Evolutionary conservation across 2,329 filamentous ascomycete genomes (phyloP).

Genomic region (Hymenoscyphus scutula): DNA sequence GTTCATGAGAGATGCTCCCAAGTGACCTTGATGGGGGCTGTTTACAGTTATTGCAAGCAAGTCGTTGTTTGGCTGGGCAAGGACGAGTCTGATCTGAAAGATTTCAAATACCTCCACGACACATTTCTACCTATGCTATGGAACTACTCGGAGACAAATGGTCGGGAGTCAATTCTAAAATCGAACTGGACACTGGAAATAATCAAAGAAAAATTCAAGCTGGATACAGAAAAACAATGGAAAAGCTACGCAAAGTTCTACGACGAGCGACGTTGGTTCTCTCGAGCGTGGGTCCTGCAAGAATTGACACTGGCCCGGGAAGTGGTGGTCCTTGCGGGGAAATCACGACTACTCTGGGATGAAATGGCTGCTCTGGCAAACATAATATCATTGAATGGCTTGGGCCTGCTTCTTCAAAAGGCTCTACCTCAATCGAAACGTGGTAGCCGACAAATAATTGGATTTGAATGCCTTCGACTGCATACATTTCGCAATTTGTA

Average conservation of each 20-base stretch:
- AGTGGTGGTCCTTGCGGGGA: constrained; percentile 12
- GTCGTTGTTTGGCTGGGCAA: constrained; percentile 17
- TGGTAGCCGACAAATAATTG: constrained; percentile 11
- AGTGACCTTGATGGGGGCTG: constrained; percentile 13
- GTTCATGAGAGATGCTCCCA: constrained; percentile 12
- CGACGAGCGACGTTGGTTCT: constrained; percentile 14
- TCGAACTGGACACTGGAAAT: constrained; percentile 9
- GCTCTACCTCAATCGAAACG: constrained; percentile 4
- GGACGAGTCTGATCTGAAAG: constrained; percentile 13
- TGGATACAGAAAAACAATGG: constrained; percentile 13
- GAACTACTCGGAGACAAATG: constrained; percentile 8
- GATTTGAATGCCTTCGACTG: constrained; percentile 12
- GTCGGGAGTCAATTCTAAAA: constrained; percentile 7
- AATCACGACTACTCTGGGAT: constrained; percentile 10
- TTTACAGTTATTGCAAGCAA: constrained; percentile 11
- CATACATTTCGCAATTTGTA: constrained; percentile 12
- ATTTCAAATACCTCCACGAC: constrained; percentile 16
- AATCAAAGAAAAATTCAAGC: constrained; percentile 7
- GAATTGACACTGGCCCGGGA: constrained; percentile 12
- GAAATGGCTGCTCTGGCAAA: constrained; percentile 13
- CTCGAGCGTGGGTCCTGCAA: constrained; percentile 13
- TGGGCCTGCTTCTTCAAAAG: constrained; percentile 10
- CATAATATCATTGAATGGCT: constrained; percentile 13
- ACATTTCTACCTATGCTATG: constrained; percentile 9
- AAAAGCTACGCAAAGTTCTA: constrained; percentile 13